Conservation (phyloP, 2,329 filamentous ascomycete species). For the Diaporthe amygdali region DNA sequence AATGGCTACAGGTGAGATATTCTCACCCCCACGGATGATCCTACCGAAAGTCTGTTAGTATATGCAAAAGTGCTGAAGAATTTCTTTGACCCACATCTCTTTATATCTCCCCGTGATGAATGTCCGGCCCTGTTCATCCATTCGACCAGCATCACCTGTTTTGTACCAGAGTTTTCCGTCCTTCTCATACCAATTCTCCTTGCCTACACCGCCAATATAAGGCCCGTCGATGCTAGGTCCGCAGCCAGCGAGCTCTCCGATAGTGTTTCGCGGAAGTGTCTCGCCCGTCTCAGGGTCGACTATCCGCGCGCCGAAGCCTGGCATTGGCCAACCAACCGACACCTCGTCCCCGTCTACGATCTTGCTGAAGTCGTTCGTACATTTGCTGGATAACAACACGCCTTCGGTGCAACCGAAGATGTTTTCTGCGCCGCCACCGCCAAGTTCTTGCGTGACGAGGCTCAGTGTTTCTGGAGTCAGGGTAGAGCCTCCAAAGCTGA, state of each 20-base stretch:
- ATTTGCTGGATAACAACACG: neutral
- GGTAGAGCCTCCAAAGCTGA: neutral
- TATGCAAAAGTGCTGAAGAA: neutral
- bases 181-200: constrained; percentile 17
- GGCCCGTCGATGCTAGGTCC: constrained; percentile 3
- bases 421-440: neutral
- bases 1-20: constrained; percentile 11
- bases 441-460: neutral
- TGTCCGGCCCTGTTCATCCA: neutral
- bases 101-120: constrained; percentile 14
- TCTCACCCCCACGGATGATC: constrained; percentile 21
- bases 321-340: constrained; percentile 2
- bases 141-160: constrained; percentile 7
- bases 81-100: neutral
- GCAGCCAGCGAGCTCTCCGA: constrained; percentile 12
- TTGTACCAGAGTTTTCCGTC: constrained; percentile 17
- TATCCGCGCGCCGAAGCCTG: neutral
- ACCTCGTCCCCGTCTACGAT: constrained; percentile 5
- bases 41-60: neutral
- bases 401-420: constrained; percentile 16
- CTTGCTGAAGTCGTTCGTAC: neutral
- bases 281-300: constrained; percentile 17
- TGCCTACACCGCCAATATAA: constrained; percentile 16
- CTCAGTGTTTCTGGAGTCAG: neutral
- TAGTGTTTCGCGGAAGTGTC: neutral